A percentile compares a stretch with the other conserved stretches of the same genome.
These are phyloP conservation scores for Xylaria sp. DNA, from an alignment of 2,329 filamentous ascomycete species.

Conservation along the genomic window DNA sequence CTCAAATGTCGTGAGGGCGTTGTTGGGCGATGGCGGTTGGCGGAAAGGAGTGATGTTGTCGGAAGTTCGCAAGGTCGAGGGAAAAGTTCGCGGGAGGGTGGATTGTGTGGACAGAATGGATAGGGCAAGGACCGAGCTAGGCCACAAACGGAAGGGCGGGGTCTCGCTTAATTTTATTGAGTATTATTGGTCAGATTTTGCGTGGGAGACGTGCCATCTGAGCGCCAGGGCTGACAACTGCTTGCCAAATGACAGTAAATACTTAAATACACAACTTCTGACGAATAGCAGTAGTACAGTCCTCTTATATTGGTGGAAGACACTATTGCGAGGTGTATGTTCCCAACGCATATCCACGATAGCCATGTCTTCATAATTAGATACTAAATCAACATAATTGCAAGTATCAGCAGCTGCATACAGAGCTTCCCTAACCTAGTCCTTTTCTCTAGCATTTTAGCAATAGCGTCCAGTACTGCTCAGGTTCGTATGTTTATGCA, in stretches of 20 bases:
- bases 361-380: neutral
- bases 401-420: neutral
- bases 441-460: too few species aligned
- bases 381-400: neutral
- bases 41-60: slow-evolving; percentile 35
- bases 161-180: slow-evolving; percentile 45
- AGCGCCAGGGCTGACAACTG: slow-evolving; percentile 27
- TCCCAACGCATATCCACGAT: neutral
- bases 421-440: neutral
- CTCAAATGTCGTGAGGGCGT: slow-evolving; percentile 52
- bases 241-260: neutral
- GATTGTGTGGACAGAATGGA: slow-evolving; percentile 46
- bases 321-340: neutral
- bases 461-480: too few species aligned
- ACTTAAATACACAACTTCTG: neutral
- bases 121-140: slow-evolving; percentile 46
- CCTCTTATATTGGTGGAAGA: too few species aligned
- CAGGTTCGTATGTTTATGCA: neutral
- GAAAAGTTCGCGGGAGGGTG: slow-evolving; percentile 38
- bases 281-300: too few species aligned
- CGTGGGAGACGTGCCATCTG: neutral
- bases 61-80: slow-evolving; percentile 33
- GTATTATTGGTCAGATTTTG: neutral
- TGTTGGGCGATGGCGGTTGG: slow-evolving; percentile 41
- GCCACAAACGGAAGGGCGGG: slow-evolving; percentile 25